Percentiles rank a stretch among this genome's conserved stretches.
phyloP scores from a whole-genome alignment of 805 yeast genomes.

The Yamadazyma laniorum region DNA sequence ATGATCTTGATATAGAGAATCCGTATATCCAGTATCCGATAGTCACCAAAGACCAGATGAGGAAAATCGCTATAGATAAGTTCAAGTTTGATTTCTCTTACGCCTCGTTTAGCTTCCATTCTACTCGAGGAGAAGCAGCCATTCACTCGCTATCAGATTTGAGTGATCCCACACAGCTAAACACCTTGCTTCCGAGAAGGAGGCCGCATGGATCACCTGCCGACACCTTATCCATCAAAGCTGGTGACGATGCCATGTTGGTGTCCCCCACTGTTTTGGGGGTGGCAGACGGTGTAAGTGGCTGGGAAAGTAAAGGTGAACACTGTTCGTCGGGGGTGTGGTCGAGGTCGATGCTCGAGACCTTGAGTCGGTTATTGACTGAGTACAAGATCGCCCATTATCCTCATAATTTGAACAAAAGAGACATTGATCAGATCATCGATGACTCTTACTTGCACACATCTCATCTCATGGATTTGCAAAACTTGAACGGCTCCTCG shows the following conservation, averaged over 20 bases:
- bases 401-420: slow-evolving; percentile 36
- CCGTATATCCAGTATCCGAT: slow-evolving; percentile 43
- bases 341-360: slow-evolving; percentile 53
- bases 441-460: slow-evolving; percentile 50
- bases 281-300: slow-evolving; percentile 57
- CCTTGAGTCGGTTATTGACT: slow-evolving; percentile 45
- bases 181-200: slow-evolving; percentile 47
- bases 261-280: slow-evolving; percentile 52
- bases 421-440: slow-evolving; percentile 42
- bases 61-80: slow-evolving; percentile 34
- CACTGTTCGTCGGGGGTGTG: slow-evolving; percentile 50
- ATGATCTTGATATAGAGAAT: slow-evolving; percentile 24
- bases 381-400: slow-evolving; percentile 41
- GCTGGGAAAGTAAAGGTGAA: slow-evolving; percentile 47
- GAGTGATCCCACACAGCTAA: slow-evolving; percentile 46
- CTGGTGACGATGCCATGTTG: slow-evolving; percentile 59
- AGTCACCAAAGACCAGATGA: slow-evolving; percentile 39
- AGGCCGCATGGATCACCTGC: slow-evolving; percentile 52
- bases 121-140: slow-evolving; percentile 34
- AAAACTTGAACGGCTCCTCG: slow-evolving; percentile 47
- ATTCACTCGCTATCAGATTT: slow-evolving; percentile 51
- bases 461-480: slow-evolving; percentile 49
- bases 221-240: slow-evolving; percentile 51
- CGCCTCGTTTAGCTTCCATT: slow-evolving; percentile 50
- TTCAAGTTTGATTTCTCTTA: slow-evolving; percentile 45